Evolutionary conservation across 192 early-diverging fungal species (phyloP).

Genomic region (Rhizoclosmatium sp.): DNA sequence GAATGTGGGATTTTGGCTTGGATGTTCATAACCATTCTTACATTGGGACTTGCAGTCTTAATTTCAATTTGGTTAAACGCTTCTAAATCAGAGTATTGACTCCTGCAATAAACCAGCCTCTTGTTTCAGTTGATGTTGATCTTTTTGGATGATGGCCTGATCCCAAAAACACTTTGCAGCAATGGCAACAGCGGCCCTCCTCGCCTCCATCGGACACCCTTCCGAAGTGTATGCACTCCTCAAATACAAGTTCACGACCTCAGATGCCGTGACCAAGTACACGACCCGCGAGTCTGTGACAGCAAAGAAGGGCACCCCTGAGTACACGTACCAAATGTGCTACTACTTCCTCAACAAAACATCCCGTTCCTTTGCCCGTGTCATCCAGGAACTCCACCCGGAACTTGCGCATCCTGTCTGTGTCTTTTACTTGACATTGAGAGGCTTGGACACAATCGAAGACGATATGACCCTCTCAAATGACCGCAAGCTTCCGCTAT

Average conservation of each 20-base stretch:
- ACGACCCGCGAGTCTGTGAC: constrained; percentile 66
- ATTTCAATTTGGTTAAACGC: no score
- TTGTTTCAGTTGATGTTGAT: no score
- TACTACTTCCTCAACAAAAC: constrained; percentile 94
- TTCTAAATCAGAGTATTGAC: no score
- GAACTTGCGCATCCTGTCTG: constrained; percentile 74
- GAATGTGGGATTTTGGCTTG: no score
- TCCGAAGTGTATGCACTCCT: constrained; percentile 86
- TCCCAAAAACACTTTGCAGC: not conserved
- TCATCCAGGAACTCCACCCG: constrained; percentile 77
- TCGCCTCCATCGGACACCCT: constrained; percentile 65
- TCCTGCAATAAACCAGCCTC: no score
- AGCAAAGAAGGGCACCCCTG: constrained; percentile 53
- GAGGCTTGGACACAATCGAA: constrained; percentile 97
- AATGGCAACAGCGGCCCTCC: constrained; percentile 34
- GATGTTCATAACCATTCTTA: no score
- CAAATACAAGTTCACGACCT: constrained; percentile 46
- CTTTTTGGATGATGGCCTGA: not conserved
- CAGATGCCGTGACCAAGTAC: constrained; percentile 28
- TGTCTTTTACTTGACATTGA: constrained; percentile 94
- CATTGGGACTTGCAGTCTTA: no score
- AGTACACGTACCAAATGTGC: constrained; percentile 65
- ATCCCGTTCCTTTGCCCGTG: constrained; percentile 94
- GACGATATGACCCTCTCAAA: constrained; percentile 95
- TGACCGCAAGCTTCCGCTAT: constrained; percentile 75